A percentile compares a stretch with the other conserved stretches of the same genome.
phyloP scores from a whole-genome alignment of 2,329 filamentous ascomycete genomes.

The Aspergillus oerlinghausenensis region DNA sequence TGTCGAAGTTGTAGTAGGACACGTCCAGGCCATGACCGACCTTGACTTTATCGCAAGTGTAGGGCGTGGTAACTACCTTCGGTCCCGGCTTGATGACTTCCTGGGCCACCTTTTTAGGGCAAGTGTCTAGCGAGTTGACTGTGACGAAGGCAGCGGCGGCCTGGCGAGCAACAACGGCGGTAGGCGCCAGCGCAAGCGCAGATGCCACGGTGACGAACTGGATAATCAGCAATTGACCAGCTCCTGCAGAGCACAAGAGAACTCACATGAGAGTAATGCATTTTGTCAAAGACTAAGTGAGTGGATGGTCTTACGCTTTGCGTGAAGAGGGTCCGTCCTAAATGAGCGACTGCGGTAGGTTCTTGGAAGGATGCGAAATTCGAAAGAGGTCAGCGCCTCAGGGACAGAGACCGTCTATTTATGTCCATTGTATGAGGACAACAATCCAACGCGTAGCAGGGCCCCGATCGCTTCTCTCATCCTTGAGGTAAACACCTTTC shows the following conservation, averaged over 20 bases:
- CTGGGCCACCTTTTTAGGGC: slow-evolving; percentile 1
- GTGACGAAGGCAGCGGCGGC: slow-evolving; percentile 9
- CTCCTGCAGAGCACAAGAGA: neutral
- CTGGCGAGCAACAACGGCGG: slow-evolving; percentile 8
- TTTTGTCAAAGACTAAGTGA: neutral
- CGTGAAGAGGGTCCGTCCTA: neutral
- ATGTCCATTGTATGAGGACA: neutral
- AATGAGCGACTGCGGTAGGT: neutral
- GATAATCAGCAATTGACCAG: neutral
- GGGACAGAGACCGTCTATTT: neutral
- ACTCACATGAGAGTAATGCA: slow-evolving; percentile 2
- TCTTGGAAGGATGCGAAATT: neutral
- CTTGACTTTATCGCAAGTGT: slow-evolving; percentile 10
- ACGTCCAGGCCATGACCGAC: slow-evolving; percentile 12
- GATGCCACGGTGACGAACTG: slow-evolving; percentile 6
- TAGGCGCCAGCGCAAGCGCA: slow-evolving; percentile 10
- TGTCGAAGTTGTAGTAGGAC: slow-evolving; percentile 13
- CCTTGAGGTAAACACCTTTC: slow-evolving; percentile 12
- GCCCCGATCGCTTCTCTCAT: slow-evolving; percentile 2
- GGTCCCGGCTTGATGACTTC: neutral
- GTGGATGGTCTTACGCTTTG: neutral
- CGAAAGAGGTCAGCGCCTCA: neutral
- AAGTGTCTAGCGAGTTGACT: slow-evolving; percentile 10
- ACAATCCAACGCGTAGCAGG: neutral
- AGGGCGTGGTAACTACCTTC: neutral